Conservation (phyloP, 2,329 filamentous ascomycete genomes). For the Rhynchosporium graminicola region DNA sequence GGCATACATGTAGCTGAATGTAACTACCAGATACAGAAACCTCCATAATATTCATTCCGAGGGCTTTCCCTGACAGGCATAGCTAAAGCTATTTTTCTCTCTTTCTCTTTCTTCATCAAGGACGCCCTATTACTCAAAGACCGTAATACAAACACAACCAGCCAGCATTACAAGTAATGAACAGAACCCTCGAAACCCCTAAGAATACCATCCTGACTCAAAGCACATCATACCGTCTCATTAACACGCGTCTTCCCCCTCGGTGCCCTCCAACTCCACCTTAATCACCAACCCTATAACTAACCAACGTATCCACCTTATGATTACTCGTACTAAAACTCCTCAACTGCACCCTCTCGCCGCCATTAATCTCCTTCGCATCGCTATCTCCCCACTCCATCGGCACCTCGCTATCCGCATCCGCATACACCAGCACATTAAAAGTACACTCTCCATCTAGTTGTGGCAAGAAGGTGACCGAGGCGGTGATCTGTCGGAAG, state of each 20-base stretch:
- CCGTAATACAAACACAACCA: background rate
- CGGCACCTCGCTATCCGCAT: constrained; percentile 93
- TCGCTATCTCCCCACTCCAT: constrained; percentile 99
- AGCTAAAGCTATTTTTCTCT: background rate
- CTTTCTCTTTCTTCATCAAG: background rate
- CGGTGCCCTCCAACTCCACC: background rate
- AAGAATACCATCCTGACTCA: background rate
- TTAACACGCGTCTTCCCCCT: background rate
- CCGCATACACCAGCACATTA: constrained; percentile 96
- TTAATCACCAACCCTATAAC: constrained; percentile 68
- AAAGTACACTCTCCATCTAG: constrained; percentile 95
- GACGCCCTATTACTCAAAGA: constrained; percentile 8
- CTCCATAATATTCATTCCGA: background rate
- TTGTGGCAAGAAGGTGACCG: constrained; percentile 94
- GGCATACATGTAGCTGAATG: background rate
- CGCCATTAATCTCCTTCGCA: constrained; percentile 90
- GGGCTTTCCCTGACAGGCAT: background rate
- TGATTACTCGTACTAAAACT: constrained; percentile 97
- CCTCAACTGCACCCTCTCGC: constrained; percentile 90
- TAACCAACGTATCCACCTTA: constrained; percentile 91
- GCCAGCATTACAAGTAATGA: too few relatives aligned
- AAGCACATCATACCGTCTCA: constrained; percentile 6
- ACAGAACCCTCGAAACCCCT: background rate
- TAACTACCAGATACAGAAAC: background rate
- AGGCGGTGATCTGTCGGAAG: constrained; percentile 97